A percentile compares a stretch with the other conserved stretches of the same genome.
Evolutionary conservation across 164 flowering plant genomes (phyloP).

Genomic region (Macadamia integrifolia): DNA sequence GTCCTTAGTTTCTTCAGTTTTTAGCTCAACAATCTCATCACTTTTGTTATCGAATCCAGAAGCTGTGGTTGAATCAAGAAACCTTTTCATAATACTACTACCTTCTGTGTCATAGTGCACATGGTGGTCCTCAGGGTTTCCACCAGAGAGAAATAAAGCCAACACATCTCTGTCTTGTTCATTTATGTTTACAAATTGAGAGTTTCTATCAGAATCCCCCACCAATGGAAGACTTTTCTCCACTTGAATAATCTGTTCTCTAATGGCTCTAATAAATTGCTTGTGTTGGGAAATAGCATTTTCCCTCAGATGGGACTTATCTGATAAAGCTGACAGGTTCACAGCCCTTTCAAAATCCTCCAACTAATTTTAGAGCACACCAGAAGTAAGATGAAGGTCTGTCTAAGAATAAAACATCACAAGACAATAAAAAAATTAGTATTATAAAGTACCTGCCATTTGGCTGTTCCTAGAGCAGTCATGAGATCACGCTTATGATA

Average conservation of each 20-base stretch:
- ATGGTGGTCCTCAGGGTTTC: constrained; percentile 13
- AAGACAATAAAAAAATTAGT: background rate
- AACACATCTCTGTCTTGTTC: constrained; percentile 47
- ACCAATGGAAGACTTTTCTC: constrained; percentile 29
- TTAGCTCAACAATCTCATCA: constrained; percentile 38
- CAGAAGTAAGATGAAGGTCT: background rate
- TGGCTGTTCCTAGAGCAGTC: constrained; percentile 51
- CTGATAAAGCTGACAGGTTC: constrained; percentile 18
- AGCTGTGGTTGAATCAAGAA: constrained; percentile 30
- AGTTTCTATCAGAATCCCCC: constrained; percentile 15
- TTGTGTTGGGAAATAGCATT: constrained; percentile 34
- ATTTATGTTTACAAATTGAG: constrained; percentile 31
- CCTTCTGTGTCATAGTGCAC: constrained; percentile 16
- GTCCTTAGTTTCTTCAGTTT: constrained; percentile 19
- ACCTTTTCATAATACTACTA: constrained; percentile 28
- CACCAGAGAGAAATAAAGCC: constrained; percentile 47
- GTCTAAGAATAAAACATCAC: background rate
- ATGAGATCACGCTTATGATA: constrained; percentile 50
- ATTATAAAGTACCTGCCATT: constrained; percentile 47
- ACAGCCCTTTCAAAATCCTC: constrained; percentile 55
- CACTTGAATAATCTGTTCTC: constrained; percentile 36
- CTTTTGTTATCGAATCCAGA: constrained; percentile 26
- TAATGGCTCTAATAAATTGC: constrained; percentile 44
- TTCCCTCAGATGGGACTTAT: constrained; percentile 22
- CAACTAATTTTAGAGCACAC: constrained; percentile 26